Percentiles rank a stretch among this genome's conserved stretches.
Conservation (phyloP, 108 stramenopile genomes). For the Chaetoceros tenuissimus region DNA sequence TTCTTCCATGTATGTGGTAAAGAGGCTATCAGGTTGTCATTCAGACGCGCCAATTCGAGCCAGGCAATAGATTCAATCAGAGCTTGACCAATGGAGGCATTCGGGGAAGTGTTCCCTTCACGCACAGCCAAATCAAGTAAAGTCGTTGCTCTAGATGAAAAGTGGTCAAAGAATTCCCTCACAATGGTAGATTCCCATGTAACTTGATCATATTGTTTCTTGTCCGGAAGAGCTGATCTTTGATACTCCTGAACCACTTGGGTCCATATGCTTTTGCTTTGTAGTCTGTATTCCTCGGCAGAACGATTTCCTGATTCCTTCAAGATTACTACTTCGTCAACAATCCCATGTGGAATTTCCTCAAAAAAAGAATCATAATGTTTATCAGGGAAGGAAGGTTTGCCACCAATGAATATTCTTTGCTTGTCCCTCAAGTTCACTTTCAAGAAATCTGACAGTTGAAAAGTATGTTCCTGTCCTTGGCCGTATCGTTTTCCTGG, state of each 20-base stretch:
- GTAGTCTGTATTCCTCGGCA: conserved; percentile 14
- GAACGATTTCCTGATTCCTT: background rate
- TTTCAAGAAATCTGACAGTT: conserved; percentile 45
- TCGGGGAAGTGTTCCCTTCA: conserved; percentile 8
- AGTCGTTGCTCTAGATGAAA: conserved; percentile 32
- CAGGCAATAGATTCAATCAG: conserved; percentile 32
- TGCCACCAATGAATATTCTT: conserved; percentile 53
- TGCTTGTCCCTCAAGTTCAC: conserved; percentile 23
- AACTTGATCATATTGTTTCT: conserved; percentile 14
- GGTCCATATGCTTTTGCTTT: conserved; percentile 14
- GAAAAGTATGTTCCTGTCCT: conserved; percentile 32
- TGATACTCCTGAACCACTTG: conserved; percentile 8
- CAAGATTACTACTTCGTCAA: conserved; percentile 21
- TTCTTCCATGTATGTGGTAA: conserved; percentile 32
- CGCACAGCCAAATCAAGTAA: conserved; percentile 32
- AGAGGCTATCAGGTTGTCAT: conserved; percentile 12
- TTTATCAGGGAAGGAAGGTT: conserved; percentile 37
- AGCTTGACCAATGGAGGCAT: conserved; percentile 2
- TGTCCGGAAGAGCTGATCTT: conserved; percentile 14
- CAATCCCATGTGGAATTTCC: conserved; percentile 47
- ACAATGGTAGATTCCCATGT: conserved; percentile 57
- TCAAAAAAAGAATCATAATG: conserved; percentile 29
- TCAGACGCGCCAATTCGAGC: conserved; percentile 26
- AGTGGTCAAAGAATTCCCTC: conserved; percentile 39
- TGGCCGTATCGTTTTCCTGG: conserved; percentile 45